Evolutionary conservation across 768 basidiomycete genomes (phyloP), one percentile per base, ranked within the genome.

Genomic region (Amanita pallidorosea): DNA sequence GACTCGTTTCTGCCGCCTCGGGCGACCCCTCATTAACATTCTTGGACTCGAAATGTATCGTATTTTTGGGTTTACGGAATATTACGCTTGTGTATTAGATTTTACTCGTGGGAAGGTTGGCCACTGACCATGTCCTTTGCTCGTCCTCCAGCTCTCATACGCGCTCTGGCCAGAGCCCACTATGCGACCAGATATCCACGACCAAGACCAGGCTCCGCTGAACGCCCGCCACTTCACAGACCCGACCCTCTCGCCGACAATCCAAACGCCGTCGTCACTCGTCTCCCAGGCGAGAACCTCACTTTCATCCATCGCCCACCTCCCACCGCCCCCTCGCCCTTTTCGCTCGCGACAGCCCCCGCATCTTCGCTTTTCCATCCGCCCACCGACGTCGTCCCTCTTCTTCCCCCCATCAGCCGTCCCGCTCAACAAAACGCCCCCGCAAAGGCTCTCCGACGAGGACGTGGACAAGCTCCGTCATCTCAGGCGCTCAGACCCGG

Each of bases 251-350:
- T 85, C 47, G 52, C 64, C 49, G 72, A 74, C 63, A 76, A 72
- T 52, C 70, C 77, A 35, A 69, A 74, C 35, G 79, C 77, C 34
- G 65, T 65, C 44, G 76, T 80, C 45, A 77, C 72, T 8, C 51
- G 66, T 7, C 64, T 84, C 18, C 64, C 68, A 5, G 77, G 76
- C 55, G 74, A 76, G 51, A 69, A 74, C 53, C 64, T 89, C 50
- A 86, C 86, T 0, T 91, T 91, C 63, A 81, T 91, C 52, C 86
- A 88, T 62, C 81, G 89, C 38, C 85, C 85, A n/a, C 89, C 88
- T 0, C 85, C 88, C 0, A 79, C 83, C 8, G 76, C 81, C 8
- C 83, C 85, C 7, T 73, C 87, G 15, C 87, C 88, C 3, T 69
- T 72, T 53, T 92, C 88, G 17, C 76, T 81, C 51, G 82, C 79